These are phyloP conservation scores for Cercophora sp. DNA, from an alignment of 495 filamentous ascomycete genomes.

Conservation along the genomic window DNA sequence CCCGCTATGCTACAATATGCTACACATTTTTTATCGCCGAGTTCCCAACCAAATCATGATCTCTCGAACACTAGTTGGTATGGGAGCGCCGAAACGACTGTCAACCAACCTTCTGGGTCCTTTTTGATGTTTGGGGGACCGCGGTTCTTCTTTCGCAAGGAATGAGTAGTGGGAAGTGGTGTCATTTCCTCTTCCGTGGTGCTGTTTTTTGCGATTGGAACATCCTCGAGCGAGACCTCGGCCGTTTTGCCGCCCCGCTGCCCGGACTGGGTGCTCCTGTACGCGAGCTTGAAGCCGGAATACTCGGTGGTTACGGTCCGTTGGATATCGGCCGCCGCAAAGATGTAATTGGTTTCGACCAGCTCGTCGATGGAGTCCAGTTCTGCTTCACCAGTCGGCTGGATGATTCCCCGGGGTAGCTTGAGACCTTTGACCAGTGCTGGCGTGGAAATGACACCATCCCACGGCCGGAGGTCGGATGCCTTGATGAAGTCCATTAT, in stretches of 20 bases:
- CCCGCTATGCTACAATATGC: too few species aligned
- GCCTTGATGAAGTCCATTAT: constrained; percentile 34
- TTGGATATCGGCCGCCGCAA: constrained; percentile 43
- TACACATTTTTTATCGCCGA: too few species aligned
- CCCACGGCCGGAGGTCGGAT: constrained; percentile 31
- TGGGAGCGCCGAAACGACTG: too few species aligned
- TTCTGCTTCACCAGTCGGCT: neutral
- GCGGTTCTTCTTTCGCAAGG: too few species aligned
- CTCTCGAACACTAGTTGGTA: too few species aligned
- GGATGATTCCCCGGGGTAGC: constrained; percentile 31
- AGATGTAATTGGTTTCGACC: constrained; percentile 40
- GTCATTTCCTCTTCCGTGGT: too few species aligned
- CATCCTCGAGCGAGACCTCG: constrained; percentile 43
- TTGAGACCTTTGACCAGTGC: constrained; percentile 30
- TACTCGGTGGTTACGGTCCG: constrained; percentile 33
- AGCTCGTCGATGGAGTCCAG: constrained; percentile 14
- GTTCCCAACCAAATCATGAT: too few species aligned
- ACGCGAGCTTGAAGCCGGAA: constrained; percentile 36
- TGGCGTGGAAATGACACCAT: constrained; percentile 35
- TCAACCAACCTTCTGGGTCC: too few species aligned
- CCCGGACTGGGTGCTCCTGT: constrained; percentile 43
- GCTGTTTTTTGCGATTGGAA: constrained; percentile 1
- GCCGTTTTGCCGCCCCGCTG: constrained; percentile 35
- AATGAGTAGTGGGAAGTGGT: too few species aligned
- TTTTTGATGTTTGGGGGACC: too few species aligned